Conservation (phyloP, 2,329 filamentous ascomycete species). For the Ophioceras dolichostomum region DNA sequence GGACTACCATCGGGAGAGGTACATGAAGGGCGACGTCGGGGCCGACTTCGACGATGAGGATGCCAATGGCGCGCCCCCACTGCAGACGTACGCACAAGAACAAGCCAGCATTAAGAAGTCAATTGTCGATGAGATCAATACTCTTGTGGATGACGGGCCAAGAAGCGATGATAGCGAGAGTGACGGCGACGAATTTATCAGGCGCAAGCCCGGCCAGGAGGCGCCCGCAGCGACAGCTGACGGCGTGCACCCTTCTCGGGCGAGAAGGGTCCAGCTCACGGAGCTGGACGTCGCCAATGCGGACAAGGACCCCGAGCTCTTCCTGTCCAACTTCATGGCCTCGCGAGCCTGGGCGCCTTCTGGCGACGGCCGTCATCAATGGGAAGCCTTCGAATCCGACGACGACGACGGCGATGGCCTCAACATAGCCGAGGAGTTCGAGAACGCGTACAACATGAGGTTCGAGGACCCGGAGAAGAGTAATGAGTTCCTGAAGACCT, state of each 20-base stretch:
- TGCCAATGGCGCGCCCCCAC: constrained; percentile 27
- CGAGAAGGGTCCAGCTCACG: constrained; percentile 30
- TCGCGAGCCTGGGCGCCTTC: constrained; percentile 76
- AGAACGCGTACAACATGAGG: constrained; percentile 87
- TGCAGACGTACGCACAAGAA: constrained; percentile 74
- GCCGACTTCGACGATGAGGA: constrained; percentile 46
- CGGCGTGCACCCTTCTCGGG: constrained; percentile 45
- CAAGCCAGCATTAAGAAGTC: constrained; percentile 71
- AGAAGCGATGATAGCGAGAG: constrained; percentile 54
- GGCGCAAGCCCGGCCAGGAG: constrained; percentile 45
- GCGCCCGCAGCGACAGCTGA: constrained; percentile 19
- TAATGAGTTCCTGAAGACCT: constrained; percentile 79
- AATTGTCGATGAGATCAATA: constrained; percentile 72
- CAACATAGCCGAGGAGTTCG: constrained; percentile 69
- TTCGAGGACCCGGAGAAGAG: constrained; percentile 86
- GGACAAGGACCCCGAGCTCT: constrained; percentile 77
- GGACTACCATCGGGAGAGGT: constrained; percentile 86
- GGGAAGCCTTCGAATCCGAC: constrained; percentile 83
- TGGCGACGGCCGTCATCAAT: constrained; percentile 44
- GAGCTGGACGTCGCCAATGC: constrained; percentile 61
- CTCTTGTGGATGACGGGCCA: constrained; percentile 39
- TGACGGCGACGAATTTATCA: constrained; percentile 62
- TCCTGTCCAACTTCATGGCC: constrained; percentile 92
- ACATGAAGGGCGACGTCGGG: constrained; percentile 60
- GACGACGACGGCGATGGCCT: constrained; percentile 71